Evolutionary conservation across 139 green algal species (phyloP).

Genomic region (Desmodesmus armatus): DNA sequence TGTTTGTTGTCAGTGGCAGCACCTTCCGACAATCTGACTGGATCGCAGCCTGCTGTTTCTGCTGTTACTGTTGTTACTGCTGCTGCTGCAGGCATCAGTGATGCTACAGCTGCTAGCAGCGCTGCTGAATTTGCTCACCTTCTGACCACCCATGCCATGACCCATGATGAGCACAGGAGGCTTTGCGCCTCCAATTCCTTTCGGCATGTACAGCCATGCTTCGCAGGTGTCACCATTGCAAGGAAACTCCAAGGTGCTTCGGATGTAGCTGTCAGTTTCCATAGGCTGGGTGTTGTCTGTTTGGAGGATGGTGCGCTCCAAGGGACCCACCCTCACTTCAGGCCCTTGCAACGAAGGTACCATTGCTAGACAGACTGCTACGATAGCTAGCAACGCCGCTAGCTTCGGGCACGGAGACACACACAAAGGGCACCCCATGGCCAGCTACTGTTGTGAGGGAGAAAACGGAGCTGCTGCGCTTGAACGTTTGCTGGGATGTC

Average conservation of each 20-base stretch:
- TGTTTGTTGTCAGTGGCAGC: no score
- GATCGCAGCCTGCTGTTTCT: neutral
- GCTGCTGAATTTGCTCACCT: neutral
- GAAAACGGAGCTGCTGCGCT: no score
- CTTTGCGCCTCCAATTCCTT: neutral
- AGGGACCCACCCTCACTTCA: neutral
- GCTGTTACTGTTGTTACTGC: neutral
- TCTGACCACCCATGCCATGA: conserved; percentile 54
- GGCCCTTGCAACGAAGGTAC: conserved; percentile 39
- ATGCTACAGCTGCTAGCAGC: neutral
- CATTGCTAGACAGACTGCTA: conserved; percentile 2
- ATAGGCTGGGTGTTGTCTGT: conserved; percentile 22
- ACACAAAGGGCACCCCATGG: no score
- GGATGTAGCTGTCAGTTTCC: neutral
- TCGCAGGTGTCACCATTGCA: conserved; percentile 37
- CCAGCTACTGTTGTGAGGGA: no score
- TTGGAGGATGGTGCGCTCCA: conserved; percentile 3
- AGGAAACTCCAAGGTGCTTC: conserved; percentile 10
- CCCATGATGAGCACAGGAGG: conserved; percentile 60
- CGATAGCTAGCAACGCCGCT: neutral
- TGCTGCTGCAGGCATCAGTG: neutral
- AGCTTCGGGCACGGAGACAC: no score
- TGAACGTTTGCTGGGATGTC: no score
- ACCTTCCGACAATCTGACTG: no score
- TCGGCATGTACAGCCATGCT: conserved; percentile 64